Evolutionary conservation across 331 rosid species (phyloP), one percentile per base, ranked within the genome.

Genomic region (Rhamnella rubrinervis): DNA sequence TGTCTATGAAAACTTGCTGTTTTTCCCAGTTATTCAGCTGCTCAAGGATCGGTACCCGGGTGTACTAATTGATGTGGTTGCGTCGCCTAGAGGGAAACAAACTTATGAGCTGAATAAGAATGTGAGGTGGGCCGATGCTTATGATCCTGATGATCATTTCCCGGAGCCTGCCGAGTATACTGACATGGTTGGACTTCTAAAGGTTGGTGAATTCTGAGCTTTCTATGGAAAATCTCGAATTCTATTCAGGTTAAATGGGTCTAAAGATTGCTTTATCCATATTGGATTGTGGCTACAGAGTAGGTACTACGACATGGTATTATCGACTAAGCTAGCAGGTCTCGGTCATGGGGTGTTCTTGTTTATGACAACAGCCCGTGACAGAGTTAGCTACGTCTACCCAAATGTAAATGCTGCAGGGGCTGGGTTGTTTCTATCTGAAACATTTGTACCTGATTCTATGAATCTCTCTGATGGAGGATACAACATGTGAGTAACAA

Each of bases 401-500:
- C 98, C 97, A 51, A 85, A 93, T 66, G 98, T 88, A 74, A 93
- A 93, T 76, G 88, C 95, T 38, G 98, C 95, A 50, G 98, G 98
- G 60, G 98, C 96, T 44, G 97, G 93, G 80, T 72, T 88, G 50
- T 78, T 93, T 71, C 56, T 93, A 37, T 86, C 98, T 7, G 79
- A 93, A 78, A 90, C 89, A 70, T 93, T 93, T 71, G 85, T 71
- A 28, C 86, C 97, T 2, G 81, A 84, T 13, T 65, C 51, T 71
- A 15, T 41, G 56, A 88, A 93, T 72, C 98, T 90, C 79, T 87
- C 97, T 19, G 98, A 90, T 1, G 97, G 90, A 79, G 98, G 98
- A 55, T 93, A 68, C 77, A 61, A 86, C 73, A 93, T 93, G 98
- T 93, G 73, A 85, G 98, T 59, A 41, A 49, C 68, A 53, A 53